phyloP scores from a whole-genome alignment of 1,284 basidiomycete species.

The Porogramme epimiltina region DNA sequence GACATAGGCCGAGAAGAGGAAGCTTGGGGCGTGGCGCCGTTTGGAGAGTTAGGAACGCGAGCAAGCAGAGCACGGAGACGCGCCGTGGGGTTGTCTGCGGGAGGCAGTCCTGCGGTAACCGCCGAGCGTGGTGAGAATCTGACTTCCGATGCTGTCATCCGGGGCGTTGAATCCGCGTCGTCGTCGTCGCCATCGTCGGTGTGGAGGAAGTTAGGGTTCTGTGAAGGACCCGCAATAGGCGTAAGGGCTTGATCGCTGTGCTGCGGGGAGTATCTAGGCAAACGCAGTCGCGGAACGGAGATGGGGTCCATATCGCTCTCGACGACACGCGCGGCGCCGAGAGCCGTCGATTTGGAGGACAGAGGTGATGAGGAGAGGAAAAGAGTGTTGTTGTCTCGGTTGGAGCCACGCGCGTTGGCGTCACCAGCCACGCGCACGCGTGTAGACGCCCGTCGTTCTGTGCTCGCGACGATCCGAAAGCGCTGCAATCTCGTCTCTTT shows the following conservation, averaged over 20 bases:
- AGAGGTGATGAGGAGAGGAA: slow-evolving; percentile 3
- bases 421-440: neutral
- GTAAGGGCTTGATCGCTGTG: slow-evolving; percentile 20
- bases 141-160: slow-evolving; percentile 36
- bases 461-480: neutral
- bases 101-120: slow-evolving; percentile 22
- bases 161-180: slow-evolving; percentile 53
- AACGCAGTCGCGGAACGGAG: slow-evolving; percentile 24
- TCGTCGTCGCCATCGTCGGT: slow-evolving; percentile 40
- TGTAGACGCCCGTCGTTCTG: slow-evolving; percentile 5
- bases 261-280: slow-evolving; percentile 22
- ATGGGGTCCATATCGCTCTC: slow-evolving; percentile 23
- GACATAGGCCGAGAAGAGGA: slow-evolving; percentile 34
- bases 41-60: slow-evolving; percentile 37
- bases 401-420: slow-evolving; percentile 1
- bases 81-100: slow-evolving; percentile 46
- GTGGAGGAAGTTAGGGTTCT: slow-evolving; percentile 31
- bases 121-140: slow-evolving; percentile 24
- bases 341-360: neutral
- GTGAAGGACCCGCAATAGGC: slow-evolving; percentile 38
- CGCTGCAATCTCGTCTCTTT: neutral
- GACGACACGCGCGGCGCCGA: slow-evolving; percentile 15
- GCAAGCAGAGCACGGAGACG: slow-evolving; percentile 59
- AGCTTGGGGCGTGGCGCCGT: slow-evolving; percentile 29
- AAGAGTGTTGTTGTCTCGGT: slow-evolving; percentile 7